Percentiles rank a stretch among this genome's conserved stretches.
Evolutionary conservation across 2,329 filamentous ascomycete species (phyloP).

Genomic region (Stagonosporopsis vannaccii): DNA sequence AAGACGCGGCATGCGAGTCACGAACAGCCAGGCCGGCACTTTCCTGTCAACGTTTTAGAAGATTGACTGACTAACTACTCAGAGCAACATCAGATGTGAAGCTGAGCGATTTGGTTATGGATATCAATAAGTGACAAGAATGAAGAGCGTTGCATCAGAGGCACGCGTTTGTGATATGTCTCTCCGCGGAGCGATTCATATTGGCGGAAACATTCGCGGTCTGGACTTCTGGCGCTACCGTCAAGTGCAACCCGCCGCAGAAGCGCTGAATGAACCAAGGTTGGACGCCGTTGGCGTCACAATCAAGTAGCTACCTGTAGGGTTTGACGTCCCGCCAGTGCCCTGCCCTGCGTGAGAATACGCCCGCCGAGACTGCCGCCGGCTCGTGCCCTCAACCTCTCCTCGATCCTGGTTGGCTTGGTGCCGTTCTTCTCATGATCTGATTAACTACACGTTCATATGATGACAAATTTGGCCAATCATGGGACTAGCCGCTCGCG

Average conservation of each 20-base stretch:
- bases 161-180: background rate
- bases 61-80: background rate
- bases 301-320: background rate
- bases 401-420: background rate
- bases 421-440: background rate
- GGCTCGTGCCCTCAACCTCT: background rate
- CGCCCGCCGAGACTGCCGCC: background rate
- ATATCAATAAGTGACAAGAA: background rate
- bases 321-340: background rate
- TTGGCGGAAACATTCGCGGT: conserved; percentile 1
- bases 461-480: conserved; percentile 9
- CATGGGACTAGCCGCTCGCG: background rate
- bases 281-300: background rate
- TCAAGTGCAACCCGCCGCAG: background rate
- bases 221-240: conserved; percentile 6
- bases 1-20: background rate
- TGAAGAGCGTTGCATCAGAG: background rate
- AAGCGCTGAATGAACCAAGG: background rate
- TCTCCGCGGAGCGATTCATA: conserved; percentile 3
- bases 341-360: background rate
- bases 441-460: conserved; percentile 1
- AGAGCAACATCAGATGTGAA: background rate
- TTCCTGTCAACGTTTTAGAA: background rate
- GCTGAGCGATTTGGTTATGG: background rate
- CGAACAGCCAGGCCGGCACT: background rate